Conservation (phyloP, 2,329 filamentous ascomycete genomes). For the Epicoccum sorghinum region DNA sequence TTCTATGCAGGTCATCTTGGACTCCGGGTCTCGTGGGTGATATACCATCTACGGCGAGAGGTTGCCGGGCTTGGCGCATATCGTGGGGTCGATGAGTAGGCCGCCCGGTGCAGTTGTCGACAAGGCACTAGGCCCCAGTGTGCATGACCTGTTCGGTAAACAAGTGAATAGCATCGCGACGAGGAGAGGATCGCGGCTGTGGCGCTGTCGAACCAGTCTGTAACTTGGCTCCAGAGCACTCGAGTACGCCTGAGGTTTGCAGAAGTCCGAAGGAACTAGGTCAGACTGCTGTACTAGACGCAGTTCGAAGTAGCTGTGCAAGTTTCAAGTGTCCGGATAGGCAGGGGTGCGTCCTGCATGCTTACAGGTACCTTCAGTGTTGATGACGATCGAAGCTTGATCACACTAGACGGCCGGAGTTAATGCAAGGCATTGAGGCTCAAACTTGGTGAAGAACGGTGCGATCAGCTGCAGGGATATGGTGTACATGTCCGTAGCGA, state of each 20-base stretch:
- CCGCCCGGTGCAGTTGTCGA: slow-evolving; percentile 36
- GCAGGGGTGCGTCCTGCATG: slow-evolving; percentile 38
- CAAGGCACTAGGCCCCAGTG: slow-evolving; percentile 23
- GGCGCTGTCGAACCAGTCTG: slow-evolving; percentile 16
- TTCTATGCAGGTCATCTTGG: slow-evolving; percentile 13
- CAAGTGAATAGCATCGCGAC: slow-evolving; percentile 12
- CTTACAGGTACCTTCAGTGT: slow-evolving; percentile 29
- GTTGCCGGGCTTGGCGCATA: slow-evolving; percentile 28
- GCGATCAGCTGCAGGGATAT: slow-evolving; percentile 26
- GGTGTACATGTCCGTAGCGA: slow-evolving; percentile 17
- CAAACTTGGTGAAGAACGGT: slow-evolving; percentile 27
- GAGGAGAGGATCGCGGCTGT: slow-evolving; percentile 21
- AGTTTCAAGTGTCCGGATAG: slow-evolving; percentile 35
- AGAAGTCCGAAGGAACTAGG: slow-evolving; percentile 18
- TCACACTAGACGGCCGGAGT: slow-evolving; percentile 18
- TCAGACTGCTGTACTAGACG: slow-evolving; percentile 24
- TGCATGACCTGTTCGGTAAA: slow-evolving; percentile 25
- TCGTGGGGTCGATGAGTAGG: slow-evolving; percentile 25
- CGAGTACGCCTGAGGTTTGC: slow-evolving; percentile 18
- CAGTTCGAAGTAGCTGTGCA: slow-evolving; percentile 31
- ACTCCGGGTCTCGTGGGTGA: slow-evolving; percentile 30
- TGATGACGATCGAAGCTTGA: slow-evolving; percentile 17
- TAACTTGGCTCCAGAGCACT: slow-evolving; percentile 25
- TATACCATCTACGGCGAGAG: slow-evolving; percentile 29
- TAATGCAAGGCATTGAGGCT: slow-evolving; percentile 28